Base-by-base conservation (phyloP, 176 grass and related monocot species). In the Oryza rufipogon region DNA sequence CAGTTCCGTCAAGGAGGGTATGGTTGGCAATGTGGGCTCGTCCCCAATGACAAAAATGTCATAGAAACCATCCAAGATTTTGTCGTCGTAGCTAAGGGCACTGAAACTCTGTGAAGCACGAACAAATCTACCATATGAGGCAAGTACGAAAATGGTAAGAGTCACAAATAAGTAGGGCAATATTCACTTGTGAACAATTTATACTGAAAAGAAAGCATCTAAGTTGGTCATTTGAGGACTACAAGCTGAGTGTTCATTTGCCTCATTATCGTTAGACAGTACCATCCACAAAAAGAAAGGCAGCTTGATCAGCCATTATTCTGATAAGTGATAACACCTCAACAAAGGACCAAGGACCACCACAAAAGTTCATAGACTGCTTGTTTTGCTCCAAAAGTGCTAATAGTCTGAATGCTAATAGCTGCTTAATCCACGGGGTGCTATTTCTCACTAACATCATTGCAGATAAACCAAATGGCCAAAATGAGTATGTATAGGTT, bases 11-110 rank as follows among this genome's bases (percentile, higher is more conserved):
- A 99, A 86, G 65, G 96, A 99, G 63, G 96, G 91, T 83, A 99
- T 90, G 60, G 91, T 90, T 64, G 45, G 73, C 14, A 87, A 79
- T 22, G 81, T 42, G 10, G 86, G 79, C 67, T 81, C 81, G 7
- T 83, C 88, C 66, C 65, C 89, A 23, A 87, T 81, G 41, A 63
- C 81, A 83, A 70, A 96, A 86, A 96, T 86, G 84, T 99, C 93
- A 86, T 99, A 99, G 93, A 99, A 99, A 75, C 96, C 96, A 73
- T 99, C 96, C 86, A 96, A 81, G 75, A 96, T 92, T 88, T 99
- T 99, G 85, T 99, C 93, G 69, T 99, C 93, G 9, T 96, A 99
- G 80, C 93, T 93, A 67, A 99, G 93, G 73, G 89, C 87, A 88
- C 83, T 99, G 84, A 94, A 99, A 81, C 83, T 99, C 96, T 99